Percentiles rank a stretch among this genome's conserved stretches.
Conservation (phyloP, 75 land plant genomes). For the Chamaecyparis obtusa region DNA sequence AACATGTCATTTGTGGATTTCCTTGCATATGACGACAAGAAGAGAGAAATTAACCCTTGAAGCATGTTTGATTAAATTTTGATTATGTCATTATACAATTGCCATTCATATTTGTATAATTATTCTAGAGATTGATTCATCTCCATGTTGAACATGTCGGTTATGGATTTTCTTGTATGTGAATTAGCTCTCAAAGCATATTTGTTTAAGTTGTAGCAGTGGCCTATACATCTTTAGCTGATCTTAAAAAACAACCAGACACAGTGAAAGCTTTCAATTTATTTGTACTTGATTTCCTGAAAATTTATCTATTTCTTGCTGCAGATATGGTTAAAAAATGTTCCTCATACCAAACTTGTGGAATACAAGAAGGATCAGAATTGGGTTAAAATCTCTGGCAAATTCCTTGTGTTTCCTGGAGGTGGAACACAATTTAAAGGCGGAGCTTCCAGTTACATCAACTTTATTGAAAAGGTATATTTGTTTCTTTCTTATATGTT, state of each 20-base stretch:
- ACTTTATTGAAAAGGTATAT: conserved; percentile 72
- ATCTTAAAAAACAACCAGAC: neutral
- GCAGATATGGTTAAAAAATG: conserved; percentile 88
- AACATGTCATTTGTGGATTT: neutral
- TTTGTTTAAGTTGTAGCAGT: neutral
- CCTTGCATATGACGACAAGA: neutral
- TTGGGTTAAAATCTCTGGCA: conserved; percentile 70
- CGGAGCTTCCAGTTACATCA: conserved; percentile 68
- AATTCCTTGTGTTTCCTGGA: conserved; percentile 82
- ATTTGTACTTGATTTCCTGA: neutral
- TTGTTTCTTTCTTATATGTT: neutral
- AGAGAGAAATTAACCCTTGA: neutral
- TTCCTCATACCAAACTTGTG: conserved; percentile 80
- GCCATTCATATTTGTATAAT: no score
- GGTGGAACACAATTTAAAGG: conserved; percentile 93
- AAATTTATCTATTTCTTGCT: neutral
- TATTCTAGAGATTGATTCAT: no score
- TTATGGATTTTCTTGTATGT: neutral
- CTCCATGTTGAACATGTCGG: neutral
- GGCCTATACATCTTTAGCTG: neutral
- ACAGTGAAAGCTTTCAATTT: neutral
- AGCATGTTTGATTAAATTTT: neutral
- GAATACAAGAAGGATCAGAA: conserved; percentile 87
- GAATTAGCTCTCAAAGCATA: neutral
- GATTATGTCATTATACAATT: no score